Conservation (phyloP, 202 grass and related monocot species). For the Bolboschoenoplectus hybrid region DNA sequence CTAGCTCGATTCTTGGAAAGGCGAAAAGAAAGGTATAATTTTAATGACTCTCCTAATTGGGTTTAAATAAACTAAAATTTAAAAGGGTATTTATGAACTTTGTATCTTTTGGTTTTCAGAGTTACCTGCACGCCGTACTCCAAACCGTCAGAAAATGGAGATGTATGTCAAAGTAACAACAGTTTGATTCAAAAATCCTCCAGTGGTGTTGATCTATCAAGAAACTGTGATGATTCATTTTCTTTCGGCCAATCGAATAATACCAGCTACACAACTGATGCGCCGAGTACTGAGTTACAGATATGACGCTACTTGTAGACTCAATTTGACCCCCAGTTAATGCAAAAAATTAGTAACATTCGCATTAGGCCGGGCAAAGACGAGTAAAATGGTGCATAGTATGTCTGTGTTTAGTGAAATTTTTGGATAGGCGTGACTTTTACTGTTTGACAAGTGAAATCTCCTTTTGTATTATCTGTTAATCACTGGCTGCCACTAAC, state of each 20-base stretch:
- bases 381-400: constrained; percentile 42
- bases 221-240: constrained; percentile 56
- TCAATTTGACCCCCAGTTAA: constrained; percentile 44
- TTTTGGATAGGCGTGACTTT: constrained; percentile 42
- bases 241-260: constrained; percentile 57
- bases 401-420: constrained; percentile 47
- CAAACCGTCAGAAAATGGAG: constrained; percentile 58
- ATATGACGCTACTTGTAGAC: constrained; percentile 63
- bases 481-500: constrained; percentile 48
- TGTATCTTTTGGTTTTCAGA: constrained; percentile 44
- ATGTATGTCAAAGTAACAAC: constrained; percentile 48
- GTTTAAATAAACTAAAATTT: not conserved
- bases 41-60: constrained; percentile 1
- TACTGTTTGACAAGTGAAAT: constrained; percentile 48
- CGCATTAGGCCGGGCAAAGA: constrained; percentile 40
- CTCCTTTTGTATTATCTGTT: constrained; percentile 48
- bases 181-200: constrained; percentile 56
- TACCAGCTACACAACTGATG: constrained; percentile 59
- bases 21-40: constrained; percentile 74
- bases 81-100: constrained; percentile 18
- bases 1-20: constrained; percentile 80
- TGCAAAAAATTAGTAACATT: constrained; percentile 46
- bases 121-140: constrained; percentile 63
- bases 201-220: constrained; percentile 61
- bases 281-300: constrained; percentile 67